Percentiles rank a stretch among this genome's conserved stretches.
These are phyloP conservation scores for Tolypocladium cylindrosporum DNA, from an alignment of 2,329 filamentous ascomycete genomes.

Conservation along the genomic window DNA sequence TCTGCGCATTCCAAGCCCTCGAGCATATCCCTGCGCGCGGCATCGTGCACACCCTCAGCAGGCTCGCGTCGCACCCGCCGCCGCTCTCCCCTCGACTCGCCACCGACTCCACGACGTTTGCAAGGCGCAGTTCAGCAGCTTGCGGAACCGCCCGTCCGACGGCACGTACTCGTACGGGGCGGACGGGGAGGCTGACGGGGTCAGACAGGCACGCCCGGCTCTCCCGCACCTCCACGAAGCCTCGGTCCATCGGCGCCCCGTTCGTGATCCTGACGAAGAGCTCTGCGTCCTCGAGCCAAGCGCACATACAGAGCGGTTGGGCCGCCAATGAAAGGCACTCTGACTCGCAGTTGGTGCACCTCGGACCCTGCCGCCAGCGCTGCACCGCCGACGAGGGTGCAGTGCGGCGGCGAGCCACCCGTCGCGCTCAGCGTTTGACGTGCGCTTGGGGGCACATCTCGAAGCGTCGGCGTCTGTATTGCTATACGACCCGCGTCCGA, in stretches of 20 bases:
- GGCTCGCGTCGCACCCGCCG: neutral
- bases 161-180: neutral
- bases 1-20: neutral
- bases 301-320: no score
- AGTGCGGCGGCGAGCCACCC: neutral
- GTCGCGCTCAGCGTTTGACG: neutral
- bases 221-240: no score
- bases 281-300: no score
- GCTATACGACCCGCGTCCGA: neutral
- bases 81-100: neutral
- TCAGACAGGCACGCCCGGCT: neutral
- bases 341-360: no score
- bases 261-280: no score
- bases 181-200: neutral
- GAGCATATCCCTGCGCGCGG: neutral
- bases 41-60: no score
- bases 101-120: neutral
- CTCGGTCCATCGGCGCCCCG: no score
- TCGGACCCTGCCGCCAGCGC: neutral
- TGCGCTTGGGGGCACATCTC: neutral
- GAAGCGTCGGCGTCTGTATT: neutral
- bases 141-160: neutral
- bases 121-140: neutral
- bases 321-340: no score
- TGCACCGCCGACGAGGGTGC: neutral